Percentiles rank a stretch among this genome's conserved stretches.
phyloP scores from a whole-genome alignment of 2,329 filamentous ascomycete genomes.

The Epichloe scottii region DNA sequence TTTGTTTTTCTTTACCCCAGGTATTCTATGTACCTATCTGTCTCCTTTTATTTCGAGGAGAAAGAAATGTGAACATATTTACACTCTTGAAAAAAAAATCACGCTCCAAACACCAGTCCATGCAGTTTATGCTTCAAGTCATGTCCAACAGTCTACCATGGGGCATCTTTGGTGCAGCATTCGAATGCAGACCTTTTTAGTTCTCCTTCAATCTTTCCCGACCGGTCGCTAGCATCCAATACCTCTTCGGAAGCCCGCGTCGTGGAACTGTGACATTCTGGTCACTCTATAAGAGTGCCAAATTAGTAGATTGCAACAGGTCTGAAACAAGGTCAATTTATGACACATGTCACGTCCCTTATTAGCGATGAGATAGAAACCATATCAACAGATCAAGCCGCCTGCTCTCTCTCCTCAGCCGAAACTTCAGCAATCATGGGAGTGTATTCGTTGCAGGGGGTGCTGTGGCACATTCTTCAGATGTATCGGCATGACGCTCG shows the following conservation, averaged over 20 bases:
- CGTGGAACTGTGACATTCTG: constrained; percentile 10
- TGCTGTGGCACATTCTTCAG: constrained; percentile 17
- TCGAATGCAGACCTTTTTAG: not conserved
- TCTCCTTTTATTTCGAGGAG: constrained; percentile 10
- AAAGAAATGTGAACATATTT: constrained; percentile 7
- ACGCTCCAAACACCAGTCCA: constrained; percentile 1
- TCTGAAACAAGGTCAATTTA: not conserved
- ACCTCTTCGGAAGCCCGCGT: constrained; percentile 2
- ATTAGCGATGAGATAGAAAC: not conserved
- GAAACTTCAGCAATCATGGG: constrained; percentile 18
- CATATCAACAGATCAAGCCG: not conserved
- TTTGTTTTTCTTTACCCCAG: not conserved
- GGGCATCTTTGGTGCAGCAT: not conserved
- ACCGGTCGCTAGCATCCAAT: constrained; percentile 1
- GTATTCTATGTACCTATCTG: constrained; percentile 9
- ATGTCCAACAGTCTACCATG: not conserved
- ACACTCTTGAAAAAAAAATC: constrained; percentile 10
- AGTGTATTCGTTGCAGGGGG: constrained; percentile 7
- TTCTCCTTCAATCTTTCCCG: not conserved
- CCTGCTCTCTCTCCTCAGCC: constrained; percentile 12
- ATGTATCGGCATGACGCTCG: constrained; percentile 13
- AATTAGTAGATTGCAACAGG: constrained; percentile 4
- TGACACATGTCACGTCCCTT: not conserved
- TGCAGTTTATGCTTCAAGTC: constrained; percentile 1
- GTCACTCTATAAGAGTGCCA: constrained; percentile 8